These are phyloP conservation scores for Phytophthora sp. DNA, from an alignment of 352 stramenopile species.

Conservation along the genomic window DNA sequence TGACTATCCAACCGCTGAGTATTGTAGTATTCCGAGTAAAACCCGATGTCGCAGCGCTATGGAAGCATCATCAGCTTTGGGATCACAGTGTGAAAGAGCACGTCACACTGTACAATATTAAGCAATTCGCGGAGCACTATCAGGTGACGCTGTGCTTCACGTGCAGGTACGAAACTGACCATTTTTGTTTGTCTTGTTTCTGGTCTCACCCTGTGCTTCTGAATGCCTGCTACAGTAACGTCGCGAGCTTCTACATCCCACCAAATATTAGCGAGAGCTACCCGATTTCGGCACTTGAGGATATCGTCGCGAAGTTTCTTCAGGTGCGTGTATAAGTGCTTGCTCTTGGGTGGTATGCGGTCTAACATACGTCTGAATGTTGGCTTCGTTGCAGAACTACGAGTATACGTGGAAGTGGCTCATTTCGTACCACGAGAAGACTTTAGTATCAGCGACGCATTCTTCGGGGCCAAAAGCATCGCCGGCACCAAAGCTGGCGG, in stretches of 20 bases:
- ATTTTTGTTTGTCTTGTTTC: not conserved
- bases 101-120: constrained; percentile 91
- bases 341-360: not conserved
- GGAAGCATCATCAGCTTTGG: constrained; percentile 85
- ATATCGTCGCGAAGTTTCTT: constrained; percentile 89
- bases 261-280: constrained; percentile 86
- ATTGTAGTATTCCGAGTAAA: constrained; percentile 71
- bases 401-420: constrained; percentile 81
- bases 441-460: constrained; percentile 27
- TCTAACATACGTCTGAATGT: constrained; percentile 6
- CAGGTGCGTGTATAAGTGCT: constrained; percentile 49
- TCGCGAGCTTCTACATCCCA: constrained; percentile 85
- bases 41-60: constrained; percentile 69
- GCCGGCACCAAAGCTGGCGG: constrained; percentile 39
- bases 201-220: constrained; percentile 16
- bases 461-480: constrained; percentile 28
- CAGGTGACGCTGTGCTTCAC: constrained; percentile 89
- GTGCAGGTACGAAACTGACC: constrained; percentile 58
- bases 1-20: constrained; percentile 69
- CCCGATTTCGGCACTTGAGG: constrained; percentile 83
- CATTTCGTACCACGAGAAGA: constrained; percentile 67
- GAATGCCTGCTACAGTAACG: constrained; percentile 51
- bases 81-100: constrained; percentile 90
- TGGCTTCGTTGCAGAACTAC: constrained; percentile 63
- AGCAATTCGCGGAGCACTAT: constrained; percentile 90